Base-by-base conservation (phyloP, 2,329 filamentous ascomycete species). In the Atkinsonella texensis region DNA sequence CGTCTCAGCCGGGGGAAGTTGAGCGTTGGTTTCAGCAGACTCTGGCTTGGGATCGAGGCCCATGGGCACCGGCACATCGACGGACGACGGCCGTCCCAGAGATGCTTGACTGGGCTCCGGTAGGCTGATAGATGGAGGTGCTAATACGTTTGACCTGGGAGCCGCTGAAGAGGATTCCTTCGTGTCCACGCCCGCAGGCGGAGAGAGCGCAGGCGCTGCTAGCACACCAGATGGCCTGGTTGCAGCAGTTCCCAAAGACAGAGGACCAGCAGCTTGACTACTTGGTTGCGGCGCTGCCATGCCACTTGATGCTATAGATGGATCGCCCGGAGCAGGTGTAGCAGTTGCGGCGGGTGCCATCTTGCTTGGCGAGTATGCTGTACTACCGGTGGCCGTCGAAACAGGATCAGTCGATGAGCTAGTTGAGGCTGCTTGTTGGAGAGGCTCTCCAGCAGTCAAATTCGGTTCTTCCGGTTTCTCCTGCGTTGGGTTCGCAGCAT, bases 81-180 rank as follows among this genome's bases (percentile, higher is more conserved):
- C 18, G 46, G 7, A n/a, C 46, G 15, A 31, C 20, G 13, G 17
- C 41, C 20, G 42, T 17, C 38, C 11, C 15, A 18, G 48, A 7
- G 17, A 44, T 33, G 15, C 31, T 17, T 18, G 49, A 7, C 20
- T 18, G 31, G 32, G 49, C 17, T 50, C 49, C 15, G 41, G 28
- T 18, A 50, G 32, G 23, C 49, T 42, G 28, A 51, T 47, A 45
- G 57, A 52, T n/a, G 71, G 72, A 12, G 65, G 68, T 33, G 72
- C 72, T n/a, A 74, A 66, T 23, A 73, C 64, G 49, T 70, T 68
- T 13, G 69, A 73, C 55, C 70, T 74, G 38, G 67, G 65, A 48
- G 62, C 62, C 58, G 63, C 64, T 1, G 52, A 48, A 11, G 56
- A 54, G 55, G 57, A 31, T 51, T 56, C 53, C 47, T 59, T 56